Percentiles rank a stretch among this genome's conserved stretches.
Evolutionary conservation across 495 filamentous ascomycete genomes (phyloP).

Genomic region (Penicillium waksmanii): DNA sequence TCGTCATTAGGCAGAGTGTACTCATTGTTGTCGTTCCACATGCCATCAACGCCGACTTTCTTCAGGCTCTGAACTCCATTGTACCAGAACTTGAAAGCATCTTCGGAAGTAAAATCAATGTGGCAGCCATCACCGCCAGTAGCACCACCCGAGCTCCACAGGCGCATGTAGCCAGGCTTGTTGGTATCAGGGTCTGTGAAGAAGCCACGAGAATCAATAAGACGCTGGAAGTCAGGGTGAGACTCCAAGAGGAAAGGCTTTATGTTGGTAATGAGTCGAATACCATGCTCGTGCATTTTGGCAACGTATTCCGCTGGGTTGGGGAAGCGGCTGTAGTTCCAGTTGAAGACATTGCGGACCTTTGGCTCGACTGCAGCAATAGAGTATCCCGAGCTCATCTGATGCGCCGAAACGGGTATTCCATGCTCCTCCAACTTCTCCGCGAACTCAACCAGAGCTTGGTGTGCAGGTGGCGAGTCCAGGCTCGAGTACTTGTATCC

Average conservation of each 20-base stretch:
- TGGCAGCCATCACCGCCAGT: slow-evolving; percentile 70
- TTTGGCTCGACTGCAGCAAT: slow-evolving; percentile 67
- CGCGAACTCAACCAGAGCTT: slow-evolving; percentile 62
- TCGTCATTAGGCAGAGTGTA: slow-evolving; percentile 67
- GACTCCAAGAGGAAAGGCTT: slow-evolving; percentile 69
- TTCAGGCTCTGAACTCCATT: slow-evolving; percentile 63
- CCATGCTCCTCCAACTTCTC: slow-evolving; percentile 61
- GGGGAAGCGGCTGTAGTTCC: slow-evolving; percentile 68
- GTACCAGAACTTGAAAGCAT: slow-evolving; percentile 71
- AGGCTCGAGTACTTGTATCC: slow-evolving; percentile 72
- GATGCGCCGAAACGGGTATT: slow-evolving; percentile 72
- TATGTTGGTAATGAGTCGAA: slow-evolving; percentile 69
- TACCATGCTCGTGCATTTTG: slow-evolving; percentile 62
- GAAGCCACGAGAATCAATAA: slow-evolving; percentile 57
- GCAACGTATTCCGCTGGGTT: slow-evolving; percentile 63
- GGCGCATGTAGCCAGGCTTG: slow-evolving; percentile 56
- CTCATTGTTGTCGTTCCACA: slow-evolving; percentile 81
- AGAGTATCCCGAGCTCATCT: slow-evolving; percentile 73
- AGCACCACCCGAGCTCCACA: slow-evolving; percentile 71
- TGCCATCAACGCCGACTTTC: slow-evolving; percentile 64
- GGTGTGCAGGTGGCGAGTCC: slow-evolving; percentile 60
- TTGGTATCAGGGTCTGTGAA: slow-evolving; percentile 61
- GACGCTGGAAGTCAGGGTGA: slow-evolving; percentile 63
- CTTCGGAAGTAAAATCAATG: slow-evolving; percentile 68
- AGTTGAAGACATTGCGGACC: slow-evolving; percentile 71